Conservation (phyloP, 2,329 filamentous ascomycete genomes). For the Ascochyta viciae-villosae region DNA sequence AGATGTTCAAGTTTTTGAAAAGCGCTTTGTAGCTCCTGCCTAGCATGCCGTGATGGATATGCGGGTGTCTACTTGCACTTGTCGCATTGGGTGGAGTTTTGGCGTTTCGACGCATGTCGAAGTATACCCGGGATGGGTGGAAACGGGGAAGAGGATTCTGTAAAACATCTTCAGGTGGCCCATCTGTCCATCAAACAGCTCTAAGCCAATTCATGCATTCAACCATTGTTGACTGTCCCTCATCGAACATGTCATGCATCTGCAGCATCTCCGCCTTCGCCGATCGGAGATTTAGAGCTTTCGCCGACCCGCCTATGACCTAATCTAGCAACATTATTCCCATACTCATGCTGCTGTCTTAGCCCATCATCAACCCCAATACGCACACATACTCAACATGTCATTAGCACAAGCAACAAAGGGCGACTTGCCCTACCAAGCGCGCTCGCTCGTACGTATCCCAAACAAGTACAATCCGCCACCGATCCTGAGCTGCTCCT, state of each 20-base stretch:
- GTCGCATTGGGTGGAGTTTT: conserved; percentile 27
- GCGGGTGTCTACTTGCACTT: conserved; percentile 1
- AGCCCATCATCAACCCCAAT: conserved; percentile 31
- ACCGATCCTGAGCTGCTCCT: conserved; percentile 3
- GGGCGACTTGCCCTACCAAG: conserved; percentile 49
- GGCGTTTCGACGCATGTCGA: conserved; percentile 18
- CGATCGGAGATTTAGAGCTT: conserved; percentile 41
- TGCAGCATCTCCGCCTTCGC: conserved; percentile 17
- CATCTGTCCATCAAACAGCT: conserved; percentile 2
- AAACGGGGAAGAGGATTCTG: conserved; percentile 2
- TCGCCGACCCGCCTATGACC: conserved; percentile 41
- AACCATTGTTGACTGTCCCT: neutral
- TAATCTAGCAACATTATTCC: conserved; percentile 47
- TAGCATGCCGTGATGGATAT: neutral
- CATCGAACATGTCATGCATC: neutral
- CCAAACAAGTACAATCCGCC: conserved; percentile 6
- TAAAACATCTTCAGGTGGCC: conserved; percentile 8
- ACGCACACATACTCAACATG: conserved; percentile 31
- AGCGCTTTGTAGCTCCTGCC: conserved; percentile 1
- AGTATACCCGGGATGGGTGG: conserved; percentile 20
- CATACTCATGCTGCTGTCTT: conserved; percentile 20
- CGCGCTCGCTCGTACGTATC: conserved; percentile 49
- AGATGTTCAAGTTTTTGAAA: conserved; percentile 1
- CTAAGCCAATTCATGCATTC: conserved; percentile 1
- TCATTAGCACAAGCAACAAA: conserved; percentile 45